Evolutionary conservation across 1,284 basidiomycete species (phyloP).

Genomic region (Xerocomus nothofagi): DNA sequence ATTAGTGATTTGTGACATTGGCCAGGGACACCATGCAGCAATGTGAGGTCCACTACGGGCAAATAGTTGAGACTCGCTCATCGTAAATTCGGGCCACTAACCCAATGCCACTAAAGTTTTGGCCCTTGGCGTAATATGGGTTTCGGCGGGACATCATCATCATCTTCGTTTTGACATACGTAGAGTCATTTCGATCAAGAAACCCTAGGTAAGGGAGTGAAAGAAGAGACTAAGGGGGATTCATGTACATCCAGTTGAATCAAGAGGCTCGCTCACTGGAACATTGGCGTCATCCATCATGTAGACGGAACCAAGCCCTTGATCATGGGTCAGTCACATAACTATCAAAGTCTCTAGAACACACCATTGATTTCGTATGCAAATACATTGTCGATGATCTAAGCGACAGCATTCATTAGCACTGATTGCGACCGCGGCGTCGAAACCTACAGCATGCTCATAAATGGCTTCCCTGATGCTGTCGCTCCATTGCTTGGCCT

Average conservation of each 20-base stretch:
- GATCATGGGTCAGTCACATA: neutral
- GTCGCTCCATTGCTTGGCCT: slow-evolving; percentile 60
- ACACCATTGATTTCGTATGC: slow-evolving; percentile 77
- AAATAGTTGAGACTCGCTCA: slow-evolving; percentile 3
- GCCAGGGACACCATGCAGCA: slow-evolving; percentile 74
- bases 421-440: neutral
- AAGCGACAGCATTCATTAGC: slow-evolving; percentile 1
- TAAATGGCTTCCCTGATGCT: slow-evolving; percentile 63
- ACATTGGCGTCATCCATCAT: slow-evolving; percentile 84
- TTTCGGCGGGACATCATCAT: slow-evolving; percentile 61
- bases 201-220: slow-evolving; percentile 79
- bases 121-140: slow-evolving; percentile 68
- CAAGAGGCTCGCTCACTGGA: slow-evolving; percentile 48
- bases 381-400: slow-evolving; percentile 65
- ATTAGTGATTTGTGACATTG: slow-evolving; percentile 74
- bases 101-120: slow-evolving; percentile 67
- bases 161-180: slow-evolving; percentile 63
- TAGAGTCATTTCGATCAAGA: slow-evolving; percentile 54
- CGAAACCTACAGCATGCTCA: slow-evolving; percentile 52
- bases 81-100: slow-evolving; percentile 35
- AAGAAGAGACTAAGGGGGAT: slow-evolving; percentile 56
- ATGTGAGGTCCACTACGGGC: slow-evolving; percentile 66
- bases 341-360: slow-evolving; percentile 3
- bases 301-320: slow-evolving; percentile 65
- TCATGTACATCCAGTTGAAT: slow-evolving; percentile 6